Percentiles rank a stretch among this genome's conserved stretches.
phyloP scores from a whole-genome alignment of 164 flowering plant genomes.

The Vitis vinifera region ASM3070453v1 NC_081822.1:2921001-2921500 shows the following conservation, averaged over 20 bases:
- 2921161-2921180: constrained; percentile 1
- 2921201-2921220: constrained; percentile 4
- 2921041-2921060: too few species aligned
- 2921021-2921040: background rate
- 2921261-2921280: constrained; percentile 27
- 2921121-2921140: constrained; percentile 30
- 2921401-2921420: constrained; percentile 16
- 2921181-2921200: constrained; percentile 15
- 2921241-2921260: constrained; percentile 3
- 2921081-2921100: constrained; percentile 13
- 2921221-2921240: constrained; percentile 9
- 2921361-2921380: constrained; percentile 9
- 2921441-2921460: constrained; percentile 13
- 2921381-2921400: constrained; percentile 14
- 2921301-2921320: background rate
- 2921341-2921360: background rate
- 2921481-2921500: constrained; percentile 7
- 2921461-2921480: constrained; percentile 14
- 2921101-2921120: background rate
- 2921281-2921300: constrained; percentile 14
- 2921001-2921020: background rate
- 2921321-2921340: background rate
- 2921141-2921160: constrained; percentile 8
- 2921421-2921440: background rate
- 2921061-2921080: background rate